phyloP scores from a whole-genome alignment of 2,329 filamentous ascomycete genomes.

The Aciculosporium take region DNA sequence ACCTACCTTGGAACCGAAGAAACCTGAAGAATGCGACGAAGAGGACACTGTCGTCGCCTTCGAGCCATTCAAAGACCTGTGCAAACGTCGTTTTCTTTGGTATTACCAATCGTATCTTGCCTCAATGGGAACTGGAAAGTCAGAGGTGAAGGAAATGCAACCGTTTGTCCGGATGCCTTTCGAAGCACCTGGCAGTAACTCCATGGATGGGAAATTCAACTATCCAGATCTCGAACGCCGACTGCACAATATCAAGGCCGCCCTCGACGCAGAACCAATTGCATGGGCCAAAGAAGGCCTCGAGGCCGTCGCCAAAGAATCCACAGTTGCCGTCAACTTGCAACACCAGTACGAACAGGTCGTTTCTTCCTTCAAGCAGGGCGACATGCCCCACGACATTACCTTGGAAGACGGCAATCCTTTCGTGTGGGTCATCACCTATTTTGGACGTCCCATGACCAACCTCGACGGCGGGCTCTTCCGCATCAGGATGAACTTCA shows the following conservation, averaged over 20 bases:
- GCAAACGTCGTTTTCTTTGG: conserved; percentile 88
- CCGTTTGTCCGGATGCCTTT: conserved; percentile 77
- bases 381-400: conserved; percentile 60
- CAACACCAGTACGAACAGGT: conserved; percentile 77
- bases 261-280: conserved; percentile 56
- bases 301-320: conserved; percentile 46
- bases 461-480: conserved; percentile 88
- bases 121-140: conserved; percentile 50
- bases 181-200: conserved; percentile 53
- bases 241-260: conserved; percentile 51
- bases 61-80: conserved; percentile 79
- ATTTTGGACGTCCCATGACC: conserved; percentile 85
- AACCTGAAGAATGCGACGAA: conserved; percentile 31
- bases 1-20: conserved; percentile 6
- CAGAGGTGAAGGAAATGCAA: conserved; percentile 47
- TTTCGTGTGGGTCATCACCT: conserved; percentile 77
- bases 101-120: conserved; percentile 80
- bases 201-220: conserved; percentile 76
- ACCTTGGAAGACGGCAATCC: conserved; percentile 69
- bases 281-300: conserved; percentile 60
- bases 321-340: conserved; percentile 66
- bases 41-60: conserved; percentile 46
- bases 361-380: conserved; percentile 56
- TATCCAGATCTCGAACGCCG: conserved; percentile 61
- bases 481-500: conserved; percentile 64